These are phyloP conservation scores for Phialophora expanda DNA, from an alignment of 2,329 filamentous ascomycete species.

Conservation along the genomic window DNA sequence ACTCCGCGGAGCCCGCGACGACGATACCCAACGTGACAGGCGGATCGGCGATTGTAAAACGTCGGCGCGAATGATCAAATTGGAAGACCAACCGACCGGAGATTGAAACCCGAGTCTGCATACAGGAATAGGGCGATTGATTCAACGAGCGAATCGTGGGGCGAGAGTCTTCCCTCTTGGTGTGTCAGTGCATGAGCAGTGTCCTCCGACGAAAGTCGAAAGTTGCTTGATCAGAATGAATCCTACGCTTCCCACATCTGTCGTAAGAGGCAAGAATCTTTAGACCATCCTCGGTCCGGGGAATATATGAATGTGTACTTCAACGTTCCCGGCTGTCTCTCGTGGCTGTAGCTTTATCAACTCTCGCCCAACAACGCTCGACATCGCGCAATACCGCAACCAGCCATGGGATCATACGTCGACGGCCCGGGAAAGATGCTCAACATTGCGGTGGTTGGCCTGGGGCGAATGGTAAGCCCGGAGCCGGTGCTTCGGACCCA, in stretches of 20 bases:
- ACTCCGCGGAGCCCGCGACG: not conserved
- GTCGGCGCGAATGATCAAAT: not conserved
- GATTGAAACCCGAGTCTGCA: not conserved
- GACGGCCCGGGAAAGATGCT: constrained; percentile 40
- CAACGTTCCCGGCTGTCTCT: not conserved
- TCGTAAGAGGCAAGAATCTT: not conserved
- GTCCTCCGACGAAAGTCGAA: not conserved
- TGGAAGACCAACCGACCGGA: not conserved
- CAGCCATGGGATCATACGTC: constrained; percentile 3
- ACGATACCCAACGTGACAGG: not conserved
- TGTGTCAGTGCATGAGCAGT: not conserved
- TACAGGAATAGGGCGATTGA: not conserved
- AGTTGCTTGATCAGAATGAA: not conserved
- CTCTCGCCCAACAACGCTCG: not conserved
- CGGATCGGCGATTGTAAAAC: not conserved
- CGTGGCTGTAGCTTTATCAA: not conserved
- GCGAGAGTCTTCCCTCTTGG: not conserved
- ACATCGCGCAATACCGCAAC: not conserved
- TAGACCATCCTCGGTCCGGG: no score
- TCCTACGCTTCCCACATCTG: not conserved
- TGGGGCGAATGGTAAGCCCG: constrained; percentile 54
- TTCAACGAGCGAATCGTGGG: not conserved
- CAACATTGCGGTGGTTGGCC: constrained; percentile 55
- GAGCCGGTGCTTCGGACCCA: constrained; percentile 42
- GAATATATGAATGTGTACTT: no score